Evolutionary conservation across 345 rosid species (phyloP).

Genomic region (Hirschfeldia incana): DNA sequence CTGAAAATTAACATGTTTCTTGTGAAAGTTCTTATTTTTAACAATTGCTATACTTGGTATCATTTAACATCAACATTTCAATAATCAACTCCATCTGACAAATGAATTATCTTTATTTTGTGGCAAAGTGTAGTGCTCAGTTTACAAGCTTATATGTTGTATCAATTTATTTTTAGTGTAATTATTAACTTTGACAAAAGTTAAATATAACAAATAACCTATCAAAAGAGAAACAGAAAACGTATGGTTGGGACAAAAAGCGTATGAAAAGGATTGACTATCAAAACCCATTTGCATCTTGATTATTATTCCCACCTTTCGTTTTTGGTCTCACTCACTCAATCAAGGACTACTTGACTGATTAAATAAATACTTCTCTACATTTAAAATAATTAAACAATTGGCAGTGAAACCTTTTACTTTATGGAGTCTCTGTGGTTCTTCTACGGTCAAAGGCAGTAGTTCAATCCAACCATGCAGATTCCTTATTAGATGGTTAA

Average conservation of each 20-base stretch:
- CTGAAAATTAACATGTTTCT: conserved; percentile 21
- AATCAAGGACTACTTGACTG: conserved; percentile 1
- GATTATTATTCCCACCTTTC: conserved; percentile 10
- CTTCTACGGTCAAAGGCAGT: conserved; percentile 31
- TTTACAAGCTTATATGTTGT: not conserved
- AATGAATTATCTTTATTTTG: not conserved
- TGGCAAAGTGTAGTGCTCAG: not conserved
- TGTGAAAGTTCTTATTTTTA: not conserved
- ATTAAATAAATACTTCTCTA: not conserved
- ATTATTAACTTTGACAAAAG: not conserved
- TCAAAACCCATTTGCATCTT: conserved; percentile 24
- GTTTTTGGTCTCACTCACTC: conserved; percentile 18
- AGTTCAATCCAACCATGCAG: conserved; percentile 39
- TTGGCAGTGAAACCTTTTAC: conserved; percentile 8
- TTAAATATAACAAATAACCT: not conserved
- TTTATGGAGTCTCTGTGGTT: conserved; percentile 29
- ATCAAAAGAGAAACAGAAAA: conserved; percentile 17
- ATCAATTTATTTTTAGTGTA: not conserved
- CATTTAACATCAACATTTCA: conserved; percentile 9
- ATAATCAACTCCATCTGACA: not conserved
- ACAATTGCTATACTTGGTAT: conserved; percentile 9
- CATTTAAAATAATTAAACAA: conserved; percentile 2
- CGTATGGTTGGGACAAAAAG: conserved; percentile 22
- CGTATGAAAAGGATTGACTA: conserved; percentile 22
- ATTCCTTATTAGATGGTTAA: conserved; percentile 38